A percentile compares a stretch with the other conserved stretches of the same genome.
Conservation (phyloP, 257 asterid species). For the Solanum chmielewskii region DNA sequence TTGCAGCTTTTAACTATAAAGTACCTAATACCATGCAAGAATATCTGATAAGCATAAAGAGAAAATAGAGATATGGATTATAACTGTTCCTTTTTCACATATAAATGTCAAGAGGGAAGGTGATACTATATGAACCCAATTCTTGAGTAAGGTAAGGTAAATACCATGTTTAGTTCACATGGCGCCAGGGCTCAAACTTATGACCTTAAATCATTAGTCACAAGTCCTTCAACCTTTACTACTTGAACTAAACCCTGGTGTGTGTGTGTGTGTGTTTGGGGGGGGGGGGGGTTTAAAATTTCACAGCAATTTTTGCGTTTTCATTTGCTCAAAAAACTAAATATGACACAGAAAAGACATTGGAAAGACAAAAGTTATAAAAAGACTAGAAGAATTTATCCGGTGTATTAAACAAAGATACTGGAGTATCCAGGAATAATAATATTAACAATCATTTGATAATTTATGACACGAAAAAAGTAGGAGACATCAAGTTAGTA, state of each 20-base stretch:
- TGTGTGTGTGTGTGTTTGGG: too few species aligned
- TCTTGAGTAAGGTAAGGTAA: not conserved
- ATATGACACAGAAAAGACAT: not conserved
- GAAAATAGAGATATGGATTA: slow-evolving; percentile 5
- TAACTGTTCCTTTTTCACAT: not conserved
- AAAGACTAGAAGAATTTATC: not conserved
- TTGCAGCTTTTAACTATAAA: slow-evolving; percentile 98
- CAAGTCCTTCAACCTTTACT: not conserved
- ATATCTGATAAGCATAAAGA: slow-evolving; percentile 17
- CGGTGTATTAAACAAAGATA: not conserved
- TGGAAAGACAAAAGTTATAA: not conserved
- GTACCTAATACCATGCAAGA: slow-evolving; percentile 54
- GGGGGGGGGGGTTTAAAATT: not conserved
- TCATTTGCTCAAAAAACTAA: not conserved
- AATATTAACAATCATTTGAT: not conserved
- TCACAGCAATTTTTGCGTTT: not conserved
- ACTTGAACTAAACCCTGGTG: not conserved
- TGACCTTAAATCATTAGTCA: not conserved
- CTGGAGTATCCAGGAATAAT: not conserved
- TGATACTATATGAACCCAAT: not conserved
- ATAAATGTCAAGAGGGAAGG: not conserved
- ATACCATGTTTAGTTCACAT: not conserved
- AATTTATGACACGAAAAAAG: not conserved
- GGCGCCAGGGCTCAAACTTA: not conserved
- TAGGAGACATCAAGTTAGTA: not conserved